A percentile compares a stretch with the other conserved stretches of the same genome.
Evolutionary conservation across 768 basidiomycete genomes (phyloP).

Genomic region (Calocybe gangraenosa): DNA sequence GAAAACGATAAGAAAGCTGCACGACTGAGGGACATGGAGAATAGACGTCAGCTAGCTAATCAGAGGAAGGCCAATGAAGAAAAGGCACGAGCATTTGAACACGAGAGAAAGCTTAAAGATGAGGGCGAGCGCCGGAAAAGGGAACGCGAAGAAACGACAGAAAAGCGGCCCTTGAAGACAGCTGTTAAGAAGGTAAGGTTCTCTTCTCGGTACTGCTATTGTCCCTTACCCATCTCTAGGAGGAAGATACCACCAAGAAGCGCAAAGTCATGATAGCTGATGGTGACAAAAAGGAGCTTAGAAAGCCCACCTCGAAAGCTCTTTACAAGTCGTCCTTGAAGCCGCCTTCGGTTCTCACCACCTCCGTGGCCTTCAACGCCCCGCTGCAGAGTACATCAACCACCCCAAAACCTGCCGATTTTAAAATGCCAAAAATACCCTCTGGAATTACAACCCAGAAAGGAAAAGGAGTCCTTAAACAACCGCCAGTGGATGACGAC

Average conservation of each 20-base stretch:
- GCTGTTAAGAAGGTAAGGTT: slow-evolving; percentile 52
- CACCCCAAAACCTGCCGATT: slow-evolving; percentile 31
- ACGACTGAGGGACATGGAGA: slow-evolving; percentile 78
- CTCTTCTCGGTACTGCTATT: slow-evolving; percentile 1
- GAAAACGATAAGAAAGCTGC: slow-evolving; percentile 76
- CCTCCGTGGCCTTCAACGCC: slow-evolving; percentile 36
- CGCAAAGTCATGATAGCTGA: slow-evolving; percentile 53
- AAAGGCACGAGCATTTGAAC: slow-evolving; percentile 54
- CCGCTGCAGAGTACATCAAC: slow-evolving; percentile 24
- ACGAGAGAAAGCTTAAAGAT: slow-evolving; percentile 69
- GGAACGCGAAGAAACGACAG: slow-evolving; percentile 74
- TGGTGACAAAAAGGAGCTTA: slow-evolving; percentile 54
- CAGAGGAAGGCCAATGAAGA: slow-evolving; percentile 82
- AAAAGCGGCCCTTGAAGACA: slow-evolving; percentile 59
- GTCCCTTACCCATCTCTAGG: slow-evolving; percentile 29
- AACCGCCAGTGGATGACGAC: slow-evolving; percentile 42
- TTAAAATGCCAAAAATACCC: slow-evolving; percentile 27
- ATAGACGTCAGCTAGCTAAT: slow-evolving; percentile 63
- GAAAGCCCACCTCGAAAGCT: slow-evolving; percentile 55
- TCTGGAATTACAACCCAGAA: slow-evolving; percentile 22
- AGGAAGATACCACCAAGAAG: slow-evolving; percentile 72
- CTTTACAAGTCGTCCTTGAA: slow-evolving; percentile 41
- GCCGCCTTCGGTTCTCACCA: slow-evolving; percentile 31
- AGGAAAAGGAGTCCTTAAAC: slow-evolving; percentile 35
- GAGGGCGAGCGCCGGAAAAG: slow-evolving; percentile 76